Base-by-base conservation (phyloP, 1,284 basidiomycete genomes). In the Ceratobasidium sp. region DNA sequence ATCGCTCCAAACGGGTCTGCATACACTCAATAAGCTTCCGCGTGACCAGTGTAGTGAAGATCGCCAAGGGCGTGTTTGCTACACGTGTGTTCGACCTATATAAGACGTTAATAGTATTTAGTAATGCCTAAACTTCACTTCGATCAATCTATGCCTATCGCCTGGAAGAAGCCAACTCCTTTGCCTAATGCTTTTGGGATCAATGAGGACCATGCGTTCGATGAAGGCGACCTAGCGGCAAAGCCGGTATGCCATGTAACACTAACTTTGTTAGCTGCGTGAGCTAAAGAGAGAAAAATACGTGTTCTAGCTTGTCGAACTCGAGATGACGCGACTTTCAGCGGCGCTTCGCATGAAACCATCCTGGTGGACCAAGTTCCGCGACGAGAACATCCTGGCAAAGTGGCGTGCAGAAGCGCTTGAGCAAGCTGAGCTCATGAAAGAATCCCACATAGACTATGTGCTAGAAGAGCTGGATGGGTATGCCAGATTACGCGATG, bases 241-340 rank as follows among this genome's bases (percentile, higher is more conserved):
- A 52, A 64, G 30, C 62, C 62, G 5, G 62, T 64, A 41, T n/a
- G 62, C 26, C 26, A 14, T 5, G n/a, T 35, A 13, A 16, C 23
- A 59, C 35, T 28, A 4, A 30, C 16, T 16, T 6, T 14, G 7
- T 9, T 4, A 13, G 14, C 9, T 49, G 5, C 30, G 14, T 13
- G 26, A 8, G 35, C 14, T 23, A n/a, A n/a, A n/a, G n/a, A n/a
- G 30, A 21, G n/a, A 8, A n/a, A 32, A n/a, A n/a, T 18, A 35
- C 18, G 6, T 21, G 14, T 18, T 16, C 14, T 73, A 87, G 86
- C 79, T 87, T 1, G 77, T 79, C 35, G 86, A 87, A 64, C 77
- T 86, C 41, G 85, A 84, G 4, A 87, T 88, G 86, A 82, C 80
- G 38, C 78, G 82, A 58, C 79, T 84, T 59, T 87, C 86, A 49